phyloP scores from a whole-genome alignment of 441 rosid genomes.

The Rhodomyrtus psidioides region DNA sequence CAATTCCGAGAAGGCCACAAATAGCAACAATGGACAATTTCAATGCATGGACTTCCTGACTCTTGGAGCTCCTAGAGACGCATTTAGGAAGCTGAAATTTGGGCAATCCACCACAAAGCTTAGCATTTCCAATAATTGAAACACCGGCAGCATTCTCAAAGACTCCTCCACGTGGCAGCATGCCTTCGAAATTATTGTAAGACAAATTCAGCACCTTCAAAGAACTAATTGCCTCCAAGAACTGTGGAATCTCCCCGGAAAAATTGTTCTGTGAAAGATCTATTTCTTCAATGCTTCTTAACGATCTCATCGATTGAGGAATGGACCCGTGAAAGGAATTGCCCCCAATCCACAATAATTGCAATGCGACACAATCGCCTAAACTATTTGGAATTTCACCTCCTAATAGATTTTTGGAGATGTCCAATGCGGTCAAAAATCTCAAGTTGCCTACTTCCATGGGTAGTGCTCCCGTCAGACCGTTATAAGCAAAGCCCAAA shows the following conservation, averaged over 20 bases:
- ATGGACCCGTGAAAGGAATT: neutral
- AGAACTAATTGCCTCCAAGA: neutral
- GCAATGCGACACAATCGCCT: neutral
- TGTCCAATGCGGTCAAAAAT: neutral
- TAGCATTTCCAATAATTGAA: neutral
- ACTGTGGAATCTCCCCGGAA: neutral
- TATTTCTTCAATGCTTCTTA: neutral
- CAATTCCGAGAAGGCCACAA: neutral
- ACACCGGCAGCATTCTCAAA: neutral
- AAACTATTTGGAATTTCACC: neutral
- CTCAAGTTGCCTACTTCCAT: neutral
- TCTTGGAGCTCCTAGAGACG: neutral
- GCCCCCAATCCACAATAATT: neutral
- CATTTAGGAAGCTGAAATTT: neutral
- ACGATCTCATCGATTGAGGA: neutral
- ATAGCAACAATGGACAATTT: neutral
- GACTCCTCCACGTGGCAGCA: neutral
- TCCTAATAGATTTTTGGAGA: neutral
- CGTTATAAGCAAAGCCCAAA: too few species aligned
- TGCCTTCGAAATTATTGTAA: neutral
- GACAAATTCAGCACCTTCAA: neutral
- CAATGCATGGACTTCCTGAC: neutral
- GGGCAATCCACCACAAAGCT: neutral
- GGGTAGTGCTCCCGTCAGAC: constrained; percentile 8
- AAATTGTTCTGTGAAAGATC: neutral